These are phyloP conservation scores for Suhomyces yuchorum DNA, from an alignment of 1,139 yeast species.

Conservation along the genomic window DNA sequence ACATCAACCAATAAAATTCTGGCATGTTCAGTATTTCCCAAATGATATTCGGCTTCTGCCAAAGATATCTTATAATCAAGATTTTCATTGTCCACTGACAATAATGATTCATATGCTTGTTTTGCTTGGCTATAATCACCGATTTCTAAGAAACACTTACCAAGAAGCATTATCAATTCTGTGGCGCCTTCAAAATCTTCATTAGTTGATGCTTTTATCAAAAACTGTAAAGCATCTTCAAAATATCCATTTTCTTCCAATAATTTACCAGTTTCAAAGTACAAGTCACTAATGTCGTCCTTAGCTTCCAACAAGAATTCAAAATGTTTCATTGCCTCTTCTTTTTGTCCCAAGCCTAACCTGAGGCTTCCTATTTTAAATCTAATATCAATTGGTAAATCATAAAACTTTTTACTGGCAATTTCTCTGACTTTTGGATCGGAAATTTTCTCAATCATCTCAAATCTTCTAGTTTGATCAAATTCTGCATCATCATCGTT, in stretches of 20 bases:
- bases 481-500: conserved; percentile 76
- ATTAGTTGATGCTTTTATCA: conserved; percentile 54
- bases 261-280: conserved; percentile 72
- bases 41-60: conserved; percentile 77
- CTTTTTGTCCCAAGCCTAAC: conserved; percentile 59
- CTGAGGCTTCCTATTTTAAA: conserved; percentile 77
- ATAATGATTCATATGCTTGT: conserved; percentile 57
- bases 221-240: conserved; percentile 70
- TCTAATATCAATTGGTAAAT: conserved; percentile 83
- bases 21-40: conserved; percentile 69
- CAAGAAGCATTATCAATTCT: conserved; percentile 64
- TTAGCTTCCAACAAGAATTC: conserved; percentile 55
- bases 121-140: conserved; percentile 74
- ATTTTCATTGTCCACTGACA: conserved; percentile 61
- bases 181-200: conserved; percentile 47
- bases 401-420: conserved; percentile 36
- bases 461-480: conserved; percentile 61
- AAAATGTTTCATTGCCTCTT: conserved; percentile 76
- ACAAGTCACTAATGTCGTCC: conserved; percentile 72
- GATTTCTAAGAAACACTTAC: conserved; percentile 74
- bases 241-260: conserved; percentile 69
- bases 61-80: conserved; percentile 74
- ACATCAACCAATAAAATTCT: conserved; percentile 59
- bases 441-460: conserved; percentile 23
- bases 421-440: conserved; percentile 22